These are phyloP conservation scores for Yamadazyma sp. DNA, from an alignment of 1,139 yeast genomes.

Conservation along the genomic window DNA sequence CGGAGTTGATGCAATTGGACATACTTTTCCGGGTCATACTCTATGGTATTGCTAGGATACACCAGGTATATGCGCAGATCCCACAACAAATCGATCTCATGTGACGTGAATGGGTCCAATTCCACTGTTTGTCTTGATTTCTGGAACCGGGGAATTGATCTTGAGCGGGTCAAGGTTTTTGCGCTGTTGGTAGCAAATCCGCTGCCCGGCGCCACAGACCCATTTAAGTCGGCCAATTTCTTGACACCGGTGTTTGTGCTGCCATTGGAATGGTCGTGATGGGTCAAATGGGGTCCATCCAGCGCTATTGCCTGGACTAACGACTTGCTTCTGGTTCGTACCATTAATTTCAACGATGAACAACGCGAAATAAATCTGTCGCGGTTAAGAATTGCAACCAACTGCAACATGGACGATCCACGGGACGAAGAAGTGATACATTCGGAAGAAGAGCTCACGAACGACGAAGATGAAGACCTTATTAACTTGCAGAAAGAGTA, in stretches of 20 bases:
- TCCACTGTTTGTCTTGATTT: constrained; percentile 2
- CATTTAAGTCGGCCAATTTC: constrained; percentile 4
- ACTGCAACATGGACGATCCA: constrained; percentile 17
- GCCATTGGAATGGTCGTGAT: constrained; percentile 12
- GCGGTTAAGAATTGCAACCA: constrained; percentile 1
- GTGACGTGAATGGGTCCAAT: constrained; percentile 36
- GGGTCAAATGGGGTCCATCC: constrained; percentile 32
- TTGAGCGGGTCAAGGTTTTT: constrained; percentile 18
- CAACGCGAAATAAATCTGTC: constrained; percentile 8
- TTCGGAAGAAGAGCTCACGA: constrained; percentile 26
- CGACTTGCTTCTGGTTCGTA: constrained; percentile 49
- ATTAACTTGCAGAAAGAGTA: constrained; percentile 29
- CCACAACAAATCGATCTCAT: constrained; percentile 37
- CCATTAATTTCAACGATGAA: constrained; percentile 19
- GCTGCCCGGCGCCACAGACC: background rate
- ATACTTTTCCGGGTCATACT: constrained; percentile 5
- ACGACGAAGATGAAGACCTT: constrained; percentile 29
- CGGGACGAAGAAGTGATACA: constrained; percentile 19
- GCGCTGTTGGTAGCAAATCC: background rate
- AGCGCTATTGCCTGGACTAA: constrained; percentile 47
- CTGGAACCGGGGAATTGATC: constrained; percentile 15
- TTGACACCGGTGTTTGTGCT: constrained; percentile 4
- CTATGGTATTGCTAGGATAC: constrained; percentile 4
- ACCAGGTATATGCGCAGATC: constrained; percentile 30
- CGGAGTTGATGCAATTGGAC: constrained; percentile 4